Conservation (phyloP, 768 basidiomycete species). For the Tricholoma sp. region DNA sequence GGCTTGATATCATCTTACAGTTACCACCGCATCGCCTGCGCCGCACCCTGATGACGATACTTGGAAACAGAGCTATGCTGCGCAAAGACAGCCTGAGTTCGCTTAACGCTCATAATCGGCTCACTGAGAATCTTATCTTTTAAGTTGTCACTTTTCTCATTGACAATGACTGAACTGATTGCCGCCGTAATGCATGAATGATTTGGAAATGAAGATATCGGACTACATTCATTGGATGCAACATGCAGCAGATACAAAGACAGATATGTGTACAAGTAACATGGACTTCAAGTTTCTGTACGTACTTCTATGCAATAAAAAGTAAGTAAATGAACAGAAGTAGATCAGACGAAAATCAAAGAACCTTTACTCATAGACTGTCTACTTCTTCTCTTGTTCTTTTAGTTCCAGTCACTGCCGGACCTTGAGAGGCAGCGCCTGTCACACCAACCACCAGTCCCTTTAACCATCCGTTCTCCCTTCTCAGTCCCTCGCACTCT, state of each 20-base stretch:
- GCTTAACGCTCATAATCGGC: background rate
- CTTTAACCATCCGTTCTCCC: constrained; percentile 92
- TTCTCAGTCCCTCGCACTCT: constrained; percentile 82
- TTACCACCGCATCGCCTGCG: background rate
- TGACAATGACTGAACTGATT: too few relatives aligned
- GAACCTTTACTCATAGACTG: background rate
- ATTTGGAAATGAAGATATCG: background rate
- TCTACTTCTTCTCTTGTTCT: constrained; percentile 16
- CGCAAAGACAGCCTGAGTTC: too few relatives aligned
- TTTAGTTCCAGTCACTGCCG: constrained; percentile 22
- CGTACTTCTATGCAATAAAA: background rate
- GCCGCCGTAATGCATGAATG: too few relatives aligned
- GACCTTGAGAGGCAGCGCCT: constrained; percentile 48
- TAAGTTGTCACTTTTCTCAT: background rate
- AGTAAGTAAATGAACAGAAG: background rate
- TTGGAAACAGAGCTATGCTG: background rate
- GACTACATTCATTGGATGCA: background rate
- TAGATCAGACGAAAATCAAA: background rate
- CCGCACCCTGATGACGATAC: background rate
- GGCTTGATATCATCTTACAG: too few relatives aligned
- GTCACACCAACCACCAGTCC: constrained; percentile 87
- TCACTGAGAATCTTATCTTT: background rate
- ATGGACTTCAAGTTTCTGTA: background rate
- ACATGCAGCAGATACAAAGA: background rate
- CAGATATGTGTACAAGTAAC: background rate